phyloP scores from a whole-genome alignment of 495 filamentous ascomycete genomes.

The Talaromyces liani region DNA sequence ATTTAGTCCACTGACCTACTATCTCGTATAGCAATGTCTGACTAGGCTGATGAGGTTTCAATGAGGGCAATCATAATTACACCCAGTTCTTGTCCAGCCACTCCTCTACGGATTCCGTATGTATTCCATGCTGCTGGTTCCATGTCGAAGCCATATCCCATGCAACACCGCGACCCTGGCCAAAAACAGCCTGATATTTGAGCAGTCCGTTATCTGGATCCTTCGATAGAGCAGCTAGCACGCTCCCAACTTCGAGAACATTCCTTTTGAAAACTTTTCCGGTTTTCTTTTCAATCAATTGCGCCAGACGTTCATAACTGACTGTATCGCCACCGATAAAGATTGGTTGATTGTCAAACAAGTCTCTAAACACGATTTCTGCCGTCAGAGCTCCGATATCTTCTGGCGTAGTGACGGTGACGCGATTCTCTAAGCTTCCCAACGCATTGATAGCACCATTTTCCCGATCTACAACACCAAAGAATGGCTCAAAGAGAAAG shows the following conservation, averaged over 20 bases:
- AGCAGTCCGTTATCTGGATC: constrained; percentile 41
- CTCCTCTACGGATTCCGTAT: constrained; percentile 30
- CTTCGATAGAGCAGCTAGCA: constrained; percentile 31
- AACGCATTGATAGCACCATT: constrained; percentile 37
- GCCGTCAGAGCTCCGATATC: constrained; percentile 55
- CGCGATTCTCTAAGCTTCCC: constrained; percentile 45
- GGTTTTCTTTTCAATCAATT: constrained; percentile 35
- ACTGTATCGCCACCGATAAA: constrained; percentile 54
- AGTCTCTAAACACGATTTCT: constrained; percentile 34
- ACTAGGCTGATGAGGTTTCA: too few species aligned
- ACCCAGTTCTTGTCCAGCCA: constrained; percentile 18
- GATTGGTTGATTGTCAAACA: constrained; percentile 20
- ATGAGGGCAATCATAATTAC: not conserved
- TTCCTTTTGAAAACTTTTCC: constrained; percentile 34
- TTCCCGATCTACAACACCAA: constrained; percentile 44
- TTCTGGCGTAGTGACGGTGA: constrained; percentile 48
- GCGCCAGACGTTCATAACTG: constrained; percentile 42
- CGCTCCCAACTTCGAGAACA: constrained; percentile 31
- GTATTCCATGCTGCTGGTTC: constrained; percentile 38
- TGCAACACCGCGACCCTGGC: constrained; percentile 44
- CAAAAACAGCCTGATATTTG: constrained; percentile 57
- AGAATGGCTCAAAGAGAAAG: constrained; percentile 51
- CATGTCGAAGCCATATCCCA: constrained; percentile 47
- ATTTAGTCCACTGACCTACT: too few species aligned
- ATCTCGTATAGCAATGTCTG: too few species aligned